phyloP scores from a whole-genome alignment of 371 early-diverging fungal genomes.

The Globomyces sp. region DNA sequence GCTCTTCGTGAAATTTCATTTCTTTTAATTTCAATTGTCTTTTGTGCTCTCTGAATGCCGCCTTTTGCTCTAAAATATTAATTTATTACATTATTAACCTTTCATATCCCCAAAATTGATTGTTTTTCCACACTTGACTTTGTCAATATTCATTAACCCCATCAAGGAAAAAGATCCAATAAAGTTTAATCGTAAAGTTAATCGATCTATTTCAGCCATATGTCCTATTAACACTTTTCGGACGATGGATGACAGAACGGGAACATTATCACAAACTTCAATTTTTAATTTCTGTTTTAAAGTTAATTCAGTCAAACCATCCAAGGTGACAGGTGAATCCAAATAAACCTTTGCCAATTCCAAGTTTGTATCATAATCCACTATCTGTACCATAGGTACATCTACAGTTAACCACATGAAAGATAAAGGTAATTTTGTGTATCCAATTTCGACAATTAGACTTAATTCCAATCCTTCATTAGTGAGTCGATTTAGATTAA shows the following conservation, averaged over 20 bases:
- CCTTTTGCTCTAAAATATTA: neutral
- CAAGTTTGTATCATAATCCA: conserved; percentile 2
- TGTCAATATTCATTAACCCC: conserved; percentile 13
- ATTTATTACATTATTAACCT: neutral
- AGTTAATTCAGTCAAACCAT: conserved; percentile 5
- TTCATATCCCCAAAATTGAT: conserved; percentile 17
- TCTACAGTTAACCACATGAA: neutral
- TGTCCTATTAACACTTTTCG: conserved; percentile 11
- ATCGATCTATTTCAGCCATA: conserved; percentile 11
- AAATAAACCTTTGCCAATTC: conserved; percentile 8
- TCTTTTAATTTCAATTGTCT: neutral
- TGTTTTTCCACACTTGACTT: conserved; percentile 15
- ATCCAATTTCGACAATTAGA: neutral
- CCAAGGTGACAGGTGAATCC: conserved; percentile 1
- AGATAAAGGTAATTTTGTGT: conserved; percentile 11
- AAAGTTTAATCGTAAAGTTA: conserved; percentile 9
- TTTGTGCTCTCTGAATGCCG: conserved; percentile 1
- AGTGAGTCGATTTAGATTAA: conserved; percentile 1
- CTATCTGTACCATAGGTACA: conserved; percentile 6
- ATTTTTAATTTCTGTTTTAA: conserved; percentile 6
- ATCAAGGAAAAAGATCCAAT: conserved; percentile 7
- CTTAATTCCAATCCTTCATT: conserved; percentile 8
- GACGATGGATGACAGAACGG: conserved; percentile 1
- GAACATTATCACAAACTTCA: conserved; percentile 12
- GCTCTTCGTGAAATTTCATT: neutral